Evolutionary conservation across 2,329 filamentous ascomycete genomes (phyloP).

Genomic region (Verticillium nubilum): DNA sequence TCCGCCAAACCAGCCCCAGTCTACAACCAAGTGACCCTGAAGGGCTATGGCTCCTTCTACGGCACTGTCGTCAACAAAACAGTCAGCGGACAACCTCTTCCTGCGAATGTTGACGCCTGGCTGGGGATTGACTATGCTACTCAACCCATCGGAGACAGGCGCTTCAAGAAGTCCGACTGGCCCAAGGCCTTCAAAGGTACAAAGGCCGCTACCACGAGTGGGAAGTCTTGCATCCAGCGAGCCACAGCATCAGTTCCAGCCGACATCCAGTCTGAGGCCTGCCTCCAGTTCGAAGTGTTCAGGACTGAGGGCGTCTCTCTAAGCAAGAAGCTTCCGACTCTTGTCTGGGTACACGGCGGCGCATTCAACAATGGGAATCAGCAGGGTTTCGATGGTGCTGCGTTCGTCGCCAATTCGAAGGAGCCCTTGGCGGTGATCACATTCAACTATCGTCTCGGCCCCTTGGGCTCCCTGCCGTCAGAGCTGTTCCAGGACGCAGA

Average conservation of each 20-base stretch:
- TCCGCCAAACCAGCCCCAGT: background rate
- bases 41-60: slow-evolving; percentile 33
- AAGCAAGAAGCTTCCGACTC: slow-evolving; percentile 10
- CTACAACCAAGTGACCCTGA: slow-evolving; percentile 18
- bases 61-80: slow-evolving; percentile 29
- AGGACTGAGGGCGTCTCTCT: slow-evolving; percentile 21
- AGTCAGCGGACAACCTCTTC: slow-evolving; percentile 23
- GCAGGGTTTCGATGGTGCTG: slow-evolving; percentile 9
- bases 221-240: slow-evolving; percentile 37
- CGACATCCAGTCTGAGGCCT: slow-evolving; percentile 4
- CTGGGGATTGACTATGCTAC: slow-evolving; percentile 39
- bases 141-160: slow-evolving; percentile 30
- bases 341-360: slow-evolving; percentile 12
- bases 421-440: slow-evolving; percentile 19
- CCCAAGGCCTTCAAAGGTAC: slow-evolving; percentile 33
- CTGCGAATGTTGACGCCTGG: slow-evolving; percentile 33
- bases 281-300: slow-evolving; percentile 9
- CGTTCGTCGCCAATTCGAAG: slow-evolving; percentile 17
- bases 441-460: slow-evolving; percentile 19
- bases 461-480: slow-evolving; percentile 38
- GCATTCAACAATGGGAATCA: background rate
- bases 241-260: slow-evolving; percentile 10
- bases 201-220: slow-evolving; percentile 29
- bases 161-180: slow-evolving; percentile 33
- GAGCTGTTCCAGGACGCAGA: slow-evolving; percentile 26